phyloP scores from a whole-genome alignment of 805 yeast genomes.

The Lachancea thermotolerans region DNA sequence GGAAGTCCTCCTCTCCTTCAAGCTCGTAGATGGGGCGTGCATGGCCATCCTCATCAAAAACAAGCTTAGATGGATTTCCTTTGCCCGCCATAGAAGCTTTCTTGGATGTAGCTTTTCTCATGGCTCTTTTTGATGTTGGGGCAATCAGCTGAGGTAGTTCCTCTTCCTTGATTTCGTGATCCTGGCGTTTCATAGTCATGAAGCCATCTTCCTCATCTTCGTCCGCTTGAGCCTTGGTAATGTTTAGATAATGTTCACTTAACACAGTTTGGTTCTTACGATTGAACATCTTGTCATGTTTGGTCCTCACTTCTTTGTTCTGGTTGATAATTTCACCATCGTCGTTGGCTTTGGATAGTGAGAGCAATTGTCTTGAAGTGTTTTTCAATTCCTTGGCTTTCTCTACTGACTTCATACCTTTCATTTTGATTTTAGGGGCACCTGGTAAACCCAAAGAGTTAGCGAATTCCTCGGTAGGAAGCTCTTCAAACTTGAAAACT shows the following conservation, averaged over 20 bases:
- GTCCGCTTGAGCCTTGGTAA: slow-evolving; percentile 44
- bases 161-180: slow-evolving; percentile 61
- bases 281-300: slow-evolving; percentile 92
- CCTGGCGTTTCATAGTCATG: slow-evolving; percentile 69
- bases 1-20: slow-evolving; percentile 84
- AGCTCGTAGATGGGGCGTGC: slow-evolving; percentile 90
- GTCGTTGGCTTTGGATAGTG: slow-evolving; percentile 49
- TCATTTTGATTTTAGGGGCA: slow-evolving; percentile 84
- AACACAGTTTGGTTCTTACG: slow-evolving; percentile 88
- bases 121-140: slow-evolving; percentile 76
- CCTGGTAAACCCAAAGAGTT: slow-evolving; percentile 89
- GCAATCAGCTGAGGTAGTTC: slow-evolving; percentile 55
- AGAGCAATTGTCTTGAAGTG: slow-evolving; percentile 61
- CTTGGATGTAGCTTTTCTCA: slow-evolving; percentile 81
- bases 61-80: slow-evolving; percentile 69
- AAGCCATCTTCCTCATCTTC: slow-evolving; percentile 57
- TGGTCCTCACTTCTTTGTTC: slow-evolving; percentile 55
- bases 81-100: slow-evolving; percentile 56
- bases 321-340: slow-evolving; percentile 52
- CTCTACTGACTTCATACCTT: slow-evolving; percentile 38
- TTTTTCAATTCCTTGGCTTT: slow-evolving; percentile 69
- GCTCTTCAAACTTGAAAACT: slow-evolving; percentile 66
- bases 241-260: slow-evolving; percentile 77
- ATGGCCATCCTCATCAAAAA: slow-evolving; percentile 90
- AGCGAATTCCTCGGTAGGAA: slow-evolving; percentile 82